Base-by-base conservation (phyloP, 106 monocot genomes). In the Hemerocallis citrina region DNA sequence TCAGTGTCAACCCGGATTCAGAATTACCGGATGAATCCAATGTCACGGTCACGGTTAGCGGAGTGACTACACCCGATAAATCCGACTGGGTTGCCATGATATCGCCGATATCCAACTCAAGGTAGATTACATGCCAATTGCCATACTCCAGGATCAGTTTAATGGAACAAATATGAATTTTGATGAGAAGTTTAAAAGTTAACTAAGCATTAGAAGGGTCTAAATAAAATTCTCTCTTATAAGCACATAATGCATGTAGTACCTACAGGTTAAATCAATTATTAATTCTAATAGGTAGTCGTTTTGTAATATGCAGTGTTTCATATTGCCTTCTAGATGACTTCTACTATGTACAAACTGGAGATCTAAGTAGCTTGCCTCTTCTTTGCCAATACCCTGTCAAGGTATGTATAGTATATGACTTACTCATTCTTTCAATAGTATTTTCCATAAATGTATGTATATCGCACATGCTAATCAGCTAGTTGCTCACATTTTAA, bases 351-450 rank as follows among this genome's bases (percentile, higher is more conserved):
- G 28, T 48, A 21, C 63, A 85, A 63, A 90, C 90, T 0, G 90
- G 90, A 45, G 90, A 90, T 46, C 45, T 82, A 5, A 82, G 76
- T 34, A 45, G 30, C 6, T 68, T 90, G 20, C 85, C 85, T 64
- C 81, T 90, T 64, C 81, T 89, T 23, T 90, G 89, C 73, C 81
- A 90, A 59, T 90, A 90, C 58, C 89, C 89, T 66, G 89, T 85
- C 64, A 85, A 85, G 89, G 89, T 89, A 2, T 19, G n/a, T n/a
- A n/a, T n/a, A n/a, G n/a, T 2, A 42, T 39, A 35, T 38, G 7
- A 37, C 17, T 14, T n/a, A 38, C 2, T 5, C 16, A 12, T 16
- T 15, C 16, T 45, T 45, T 9, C n/a, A 46, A 46, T n/a, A n/a
- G n/a, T n/a, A n/a, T n/a, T n/a, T n/a, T n/a, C n/a, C n/a, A n/a